Percentiles rank a stretch among this genome's conserved stretches.
phyloP scores from a whole-genome alignment of 1,284 basidiomycete species.

The Golubevia pallescens region DNA sequence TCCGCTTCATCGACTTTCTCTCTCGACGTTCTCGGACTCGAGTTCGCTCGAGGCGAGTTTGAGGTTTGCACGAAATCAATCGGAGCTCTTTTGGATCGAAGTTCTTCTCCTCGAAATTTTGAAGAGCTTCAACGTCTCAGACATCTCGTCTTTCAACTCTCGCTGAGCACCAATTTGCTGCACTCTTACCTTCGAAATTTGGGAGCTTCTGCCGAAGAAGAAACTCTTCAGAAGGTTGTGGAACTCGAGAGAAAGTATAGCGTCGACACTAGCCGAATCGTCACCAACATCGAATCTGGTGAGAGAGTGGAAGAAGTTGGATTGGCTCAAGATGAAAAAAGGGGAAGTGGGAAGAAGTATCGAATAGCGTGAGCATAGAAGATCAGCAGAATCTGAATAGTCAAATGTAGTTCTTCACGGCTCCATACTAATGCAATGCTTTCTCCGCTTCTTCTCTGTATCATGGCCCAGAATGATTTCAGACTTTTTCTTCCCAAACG shows the following conservation, averaged over 20 bases:
- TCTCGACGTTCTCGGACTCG: neutral
- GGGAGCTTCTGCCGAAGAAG: neutral
- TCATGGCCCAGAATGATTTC: constrained; percentile 94
- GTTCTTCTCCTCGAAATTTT: neutral
- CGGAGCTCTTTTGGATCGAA: neutral
- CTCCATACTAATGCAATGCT: no score
- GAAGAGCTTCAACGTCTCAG: neutral
- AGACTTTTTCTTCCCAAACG: constrained; percentile 93
- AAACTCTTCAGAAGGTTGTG: neutral
- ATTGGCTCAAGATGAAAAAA: neutral
- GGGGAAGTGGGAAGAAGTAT: neutral
- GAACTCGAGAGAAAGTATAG: neutral
- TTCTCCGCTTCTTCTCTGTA: no score
- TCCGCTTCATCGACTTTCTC: neutral
- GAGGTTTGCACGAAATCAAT: neutral
- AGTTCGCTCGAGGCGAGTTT: neutral
- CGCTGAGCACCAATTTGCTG: neutral
- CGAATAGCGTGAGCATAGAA: neutral
- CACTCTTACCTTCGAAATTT: neutral
- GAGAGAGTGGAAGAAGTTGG: neutral
- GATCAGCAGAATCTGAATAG: no score
- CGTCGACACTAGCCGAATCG: neutral
- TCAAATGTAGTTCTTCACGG: no score
- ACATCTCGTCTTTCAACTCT: neutral
- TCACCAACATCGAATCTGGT: neutral